These are phyloP conservation scores for Vanrija sp. DNA, from an alignment of 1,284 basidiomycete genomes.

Conservation along the genomic window DNA sequence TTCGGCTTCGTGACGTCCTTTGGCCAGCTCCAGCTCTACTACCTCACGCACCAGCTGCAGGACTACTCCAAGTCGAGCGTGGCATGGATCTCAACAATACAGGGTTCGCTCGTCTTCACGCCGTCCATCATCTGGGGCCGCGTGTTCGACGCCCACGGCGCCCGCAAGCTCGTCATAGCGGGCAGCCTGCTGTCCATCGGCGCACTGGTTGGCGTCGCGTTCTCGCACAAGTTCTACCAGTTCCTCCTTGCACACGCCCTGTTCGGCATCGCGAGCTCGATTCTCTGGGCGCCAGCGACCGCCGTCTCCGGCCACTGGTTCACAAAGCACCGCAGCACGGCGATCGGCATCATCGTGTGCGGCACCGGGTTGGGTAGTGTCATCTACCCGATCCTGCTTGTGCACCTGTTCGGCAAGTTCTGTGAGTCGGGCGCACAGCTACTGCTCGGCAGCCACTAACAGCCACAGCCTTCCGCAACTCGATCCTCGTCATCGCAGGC, in stretches of 20 bases:
- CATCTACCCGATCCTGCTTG: constrained; percentile 44
- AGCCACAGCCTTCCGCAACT: constrained; percentile 37
- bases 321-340: constrained; percentile 33
- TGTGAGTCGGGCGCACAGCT: constrained; percentile 18
- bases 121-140: constrained; percentile 36
- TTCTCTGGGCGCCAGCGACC: constrained; percentile 39
- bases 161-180: constrained; percentile 25
- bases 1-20: constrained; percentile 33
- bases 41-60: constrained; percentile 30
- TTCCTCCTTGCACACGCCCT: constrained; percentile 40
- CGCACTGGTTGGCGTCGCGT: constrained; percentile 37
- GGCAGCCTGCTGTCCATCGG: constrained; percentile 34
- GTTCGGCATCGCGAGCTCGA: constrained; percentile 36
- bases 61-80: constrained; percentile 31
- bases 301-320: constrained; percentile 46
- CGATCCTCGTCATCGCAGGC: constrained; percentile 40
- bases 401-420: constrained; percentile 29
- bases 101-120: constrained; percentile 31
- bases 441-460: not conserved
- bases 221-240: constrained; percentile 43
- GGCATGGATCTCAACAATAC: constrained; percentile 41
- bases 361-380: constrained; percentile 43
- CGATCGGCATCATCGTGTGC: constrained; percentile 43
- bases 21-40: constrained; percentile 37
- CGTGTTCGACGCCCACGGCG: constrained; percentile 39